Conservation (phyloP, 495 filamentous ascomycete genomes). For the Aeminium ludgeri region DNA sequence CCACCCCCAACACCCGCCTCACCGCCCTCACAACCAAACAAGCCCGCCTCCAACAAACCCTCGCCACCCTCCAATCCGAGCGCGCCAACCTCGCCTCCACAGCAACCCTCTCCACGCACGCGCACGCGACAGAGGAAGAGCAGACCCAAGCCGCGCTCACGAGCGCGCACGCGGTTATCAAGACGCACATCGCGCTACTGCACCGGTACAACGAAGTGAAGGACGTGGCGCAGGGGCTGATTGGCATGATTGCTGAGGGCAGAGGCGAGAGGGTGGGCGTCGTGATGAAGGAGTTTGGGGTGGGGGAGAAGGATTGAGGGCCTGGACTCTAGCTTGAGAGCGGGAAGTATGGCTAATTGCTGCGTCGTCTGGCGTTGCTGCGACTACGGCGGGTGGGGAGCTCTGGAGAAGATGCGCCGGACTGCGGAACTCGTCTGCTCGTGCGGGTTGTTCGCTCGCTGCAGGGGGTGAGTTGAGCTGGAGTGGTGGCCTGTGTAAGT, state of each 20-base stretch:
- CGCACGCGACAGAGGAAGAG: constrained; percentile 12
- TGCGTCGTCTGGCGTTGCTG: too few relatives aligned
- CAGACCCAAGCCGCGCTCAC: constrained; percentile 7
- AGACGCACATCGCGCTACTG: constrained; percentile 48
- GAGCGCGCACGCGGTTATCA: constrained; percentile 32
- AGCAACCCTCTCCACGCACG: constrained; percentile 7
- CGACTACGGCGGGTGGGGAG: too few relatives aligned
- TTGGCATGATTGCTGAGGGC: constrained; percentile 58
- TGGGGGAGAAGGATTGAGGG: constrained; percentile 22
- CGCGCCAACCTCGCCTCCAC: constrained; percentile 5
- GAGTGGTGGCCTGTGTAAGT: too few relatives aligned
- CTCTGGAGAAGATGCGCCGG: too few relatives aligned
- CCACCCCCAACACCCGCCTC: constrained; percentile 1
- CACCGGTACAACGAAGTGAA: constrained; percentile 69
- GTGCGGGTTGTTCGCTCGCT: too few relatives aligned
- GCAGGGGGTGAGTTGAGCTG: too few relatives aligned
- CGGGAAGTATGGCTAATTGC: too few relatives aligned
- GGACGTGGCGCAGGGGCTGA: constrained; percentile 53
- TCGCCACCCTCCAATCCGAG: constrained; percentile 5
- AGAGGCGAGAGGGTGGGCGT: constrained; percentile 44
- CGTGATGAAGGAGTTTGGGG: constrained; percentile 41
- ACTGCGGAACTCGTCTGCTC: too few relatives aligned
- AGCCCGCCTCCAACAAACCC: constrained; percentile 1
- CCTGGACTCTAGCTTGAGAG: too few relatives aligned
- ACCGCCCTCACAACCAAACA: constrained; percentile 6